A percentile compares a stretch with the other conserved stretches of the same genome.
Conservation (phyloP, 805 yeast genomes). For the Isabelozyma gotoi region DNA sequence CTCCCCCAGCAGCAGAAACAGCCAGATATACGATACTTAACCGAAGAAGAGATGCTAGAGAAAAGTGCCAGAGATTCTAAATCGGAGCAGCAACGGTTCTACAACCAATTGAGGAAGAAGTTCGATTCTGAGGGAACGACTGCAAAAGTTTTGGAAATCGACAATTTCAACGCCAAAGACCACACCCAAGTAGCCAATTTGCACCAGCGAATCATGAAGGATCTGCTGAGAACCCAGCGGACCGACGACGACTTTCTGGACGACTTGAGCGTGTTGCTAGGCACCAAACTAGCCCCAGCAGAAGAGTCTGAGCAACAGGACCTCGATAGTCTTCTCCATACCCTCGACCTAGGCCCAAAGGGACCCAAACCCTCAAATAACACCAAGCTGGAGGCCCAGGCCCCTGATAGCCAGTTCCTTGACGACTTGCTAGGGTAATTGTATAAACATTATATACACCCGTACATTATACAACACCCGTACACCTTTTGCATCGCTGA, state of each 20-base stretch:
- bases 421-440: constrained; percentile 10
- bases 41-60: constrained; percentile 25
- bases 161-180: constrained; percentile 28
- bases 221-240: background rate
- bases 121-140: constrained; percentile 11
- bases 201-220: constrained; percentile 10
- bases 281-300: constrained; percentile 1
- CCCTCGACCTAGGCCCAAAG: background rate
- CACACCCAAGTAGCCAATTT: constrained; percentile 19
- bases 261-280: constrained; percentile 18
- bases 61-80: constrained; percentile 21
- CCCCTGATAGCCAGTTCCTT: constrained; percentile 12
- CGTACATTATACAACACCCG: too few relatives aligned
- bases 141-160: constrained; percentile 31
- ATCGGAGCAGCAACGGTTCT: constrained; percentile 26
- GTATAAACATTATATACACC: too few relatives aligned
- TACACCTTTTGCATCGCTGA: background rate
- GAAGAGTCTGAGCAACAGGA: background rate
- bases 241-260: constrained; percentile 9
- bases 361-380: background rate
- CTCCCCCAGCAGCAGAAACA: constrained; percentile 1
- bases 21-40: constrained; percentile 16
- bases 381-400: too few relatives aligned
- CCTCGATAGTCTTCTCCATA: constrained; percentile 9
- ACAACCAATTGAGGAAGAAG: constrained; percentile 25